Conservation (phyloP, 257 asterid genomes). For the Osmanthus fragrans region DNA sequence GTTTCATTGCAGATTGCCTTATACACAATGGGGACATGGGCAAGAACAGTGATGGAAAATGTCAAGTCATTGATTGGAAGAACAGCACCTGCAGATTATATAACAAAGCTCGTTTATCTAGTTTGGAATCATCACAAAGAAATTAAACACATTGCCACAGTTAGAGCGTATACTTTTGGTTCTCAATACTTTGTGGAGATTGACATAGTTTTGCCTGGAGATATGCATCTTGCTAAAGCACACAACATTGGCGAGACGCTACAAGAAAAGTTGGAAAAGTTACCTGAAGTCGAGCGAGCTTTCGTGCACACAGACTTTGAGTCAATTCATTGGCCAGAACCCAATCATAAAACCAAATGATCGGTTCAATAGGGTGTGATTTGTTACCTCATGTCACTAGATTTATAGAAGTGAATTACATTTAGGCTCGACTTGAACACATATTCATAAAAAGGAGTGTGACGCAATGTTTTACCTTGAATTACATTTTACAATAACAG, state of each 20-base stretch:
- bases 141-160: conserved; percentile 34
- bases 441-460: not conserved
- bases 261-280: conserved; percentile 36
- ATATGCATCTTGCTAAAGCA: conserved; percentile 28
- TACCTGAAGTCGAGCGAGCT: conserved; percentile 37
- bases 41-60: conserved; percentile 32
- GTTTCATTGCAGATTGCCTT: conserved; percentile 30
- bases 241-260: conserved; percentile 36
- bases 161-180: conserved; percentile 38
- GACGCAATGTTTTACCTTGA: not conserved
- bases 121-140: conserved; percentile 32
- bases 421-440: not conserved
- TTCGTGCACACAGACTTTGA: conserved; percentile 41
- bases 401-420: not conserved
- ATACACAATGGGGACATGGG: conserved; percentile 35
- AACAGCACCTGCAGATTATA: conserved; percentile 36
- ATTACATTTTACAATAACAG: too few relatives aligned
- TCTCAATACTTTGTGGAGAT: conserved; percentile 37
- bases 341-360: conserved; percentile 23
- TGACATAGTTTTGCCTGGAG: conserved; percentile 34
- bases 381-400: not conserved
- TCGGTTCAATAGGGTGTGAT: not conserved
- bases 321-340: conserved; percentile 34
- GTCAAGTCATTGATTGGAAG: conserved; percentile 33
- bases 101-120: conserved; percentile 29